These are phyloP conservation scores for Coemansia sp. DNA, from an alignment of 192 early-diverging fungal species.

Conservation along the genomic window DNA sequence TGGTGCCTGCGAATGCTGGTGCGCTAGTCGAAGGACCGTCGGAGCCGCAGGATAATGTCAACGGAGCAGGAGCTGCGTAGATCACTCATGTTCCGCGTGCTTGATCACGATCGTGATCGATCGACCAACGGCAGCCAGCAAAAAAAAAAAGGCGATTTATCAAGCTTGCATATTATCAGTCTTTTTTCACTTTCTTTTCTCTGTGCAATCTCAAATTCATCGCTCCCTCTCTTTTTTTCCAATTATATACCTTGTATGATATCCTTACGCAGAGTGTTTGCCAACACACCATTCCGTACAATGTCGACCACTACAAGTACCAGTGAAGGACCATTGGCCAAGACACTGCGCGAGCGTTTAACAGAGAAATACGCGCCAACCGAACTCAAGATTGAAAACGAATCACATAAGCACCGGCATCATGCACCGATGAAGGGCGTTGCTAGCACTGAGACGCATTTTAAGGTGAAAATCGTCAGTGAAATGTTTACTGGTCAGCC, in stretches of 20 bases:
- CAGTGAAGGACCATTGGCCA: constrained; percentile 13
- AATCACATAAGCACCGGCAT: constrained; percentile 75
- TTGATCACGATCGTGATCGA: too few relatives aligned
- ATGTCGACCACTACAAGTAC: neutral
- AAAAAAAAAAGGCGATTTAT: too few relatives aligned
- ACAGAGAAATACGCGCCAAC: constrained; percentile 58
- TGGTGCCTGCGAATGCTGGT: neutral
- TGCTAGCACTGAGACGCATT: constrained; percentile 79
- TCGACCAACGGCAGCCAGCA: too few relatives aligned
- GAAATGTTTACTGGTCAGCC: constrained; percentile 57
- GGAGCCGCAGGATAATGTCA: neutral
- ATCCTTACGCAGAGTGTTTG: neutral
- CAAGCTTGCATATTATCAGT: too few relatives aligned
- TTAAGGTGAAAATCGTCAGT: constrained; percentile 73
- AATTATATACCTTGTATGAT: neutral
- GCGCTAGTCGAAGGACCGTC: constrained; percentile 11
- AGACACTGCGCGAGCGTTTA: constrained; percentile 29
- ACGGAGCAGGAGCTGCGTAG: too few relatives aligned
- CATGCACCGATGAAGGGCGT: constrained; percentile 88
- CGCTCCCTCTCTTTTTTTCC: too few relatives aligned
- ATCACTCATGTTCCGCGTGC: too few relatives aligned
- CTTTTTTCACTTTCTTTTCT: too few relatives aligned
- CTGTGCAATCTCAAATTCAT: too few relatives aligned
- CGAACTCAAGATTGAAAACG: constrained; percentile 73
- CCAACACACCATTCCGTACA: neutral